Evolutionary conservation across 345 rosid species (phyloP).

Genomic region (Lumnitzera littorea): DNA sequence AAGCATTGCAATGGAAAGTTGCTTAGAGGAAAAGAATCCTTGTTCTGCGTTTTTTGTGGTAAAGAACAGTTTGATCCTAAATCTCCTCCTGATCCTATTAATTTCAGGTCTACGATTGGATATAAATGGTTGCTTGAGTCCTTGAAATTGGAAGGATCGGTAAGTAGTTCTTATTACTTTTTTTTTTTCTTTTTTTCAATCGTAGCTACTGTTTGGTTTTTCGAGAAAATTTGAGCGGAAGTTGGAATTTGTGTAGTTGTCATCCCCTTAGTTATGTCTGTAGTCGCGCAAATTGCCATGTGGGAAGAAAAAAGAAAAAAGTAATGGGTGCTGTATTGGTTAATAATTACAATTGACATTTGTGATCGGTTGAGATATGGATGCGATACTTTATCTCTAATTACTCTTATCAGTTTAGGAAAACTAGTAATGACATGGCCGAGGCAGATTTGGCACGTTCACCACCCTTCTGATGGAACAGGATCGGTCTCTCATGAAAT

Average conservation of each 20-base stretch:
- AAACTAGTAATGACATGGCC: too few species aligned
- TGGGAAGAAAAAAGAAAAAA: background rate
- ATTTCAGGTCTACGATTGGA: slow-evolving; percentile 49
- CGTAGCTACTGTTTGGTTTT: background rate
- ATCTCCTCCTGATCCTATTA: slow-evolving; percentile 51
- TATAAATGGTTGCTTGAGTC: slow-evolving; percentile 63
- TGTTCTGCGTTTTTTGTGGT: slow-evolving; percentile 80
- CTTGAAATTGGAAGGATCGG: slow-evolving; percentile 72
- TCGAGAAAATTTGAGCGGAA: background rate
- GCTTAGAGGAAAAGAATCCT: slow-evolving; percentile 47
- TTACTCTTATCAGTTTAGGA: too few species aligned
- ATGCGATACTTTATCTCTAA: too few species aligned
- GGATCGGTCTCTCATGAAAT: too few species aligned
- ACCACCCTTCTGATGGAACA: too few species aligned
- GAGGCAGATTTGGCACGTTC: too few species aligned
- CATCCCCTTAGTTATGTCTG: too few species aligned
- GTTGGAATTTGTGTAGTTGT: background rate
- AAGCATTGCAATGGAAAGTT: slow-evolving; percentile 59
- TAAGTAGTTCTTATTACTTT: slow-evolving; percentile 14
- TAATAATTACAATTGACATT: too few species aligned
- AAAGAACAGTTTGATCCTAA: slow-evolving; percentile 27
- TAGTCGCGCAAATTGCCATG: background rate
- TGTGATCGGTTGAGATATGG: too few species aligned
- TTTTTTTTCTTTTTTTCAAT: background rate
- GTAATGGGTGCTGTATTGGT: too few species aligned